Percentiles rank a stretch among this genome's conserved stretches.
These are phyloP conservation scores for Salicornia ramosissima DNA, from an alignment of 148 eudicot species.

Conservation along the genomic window DNA sequence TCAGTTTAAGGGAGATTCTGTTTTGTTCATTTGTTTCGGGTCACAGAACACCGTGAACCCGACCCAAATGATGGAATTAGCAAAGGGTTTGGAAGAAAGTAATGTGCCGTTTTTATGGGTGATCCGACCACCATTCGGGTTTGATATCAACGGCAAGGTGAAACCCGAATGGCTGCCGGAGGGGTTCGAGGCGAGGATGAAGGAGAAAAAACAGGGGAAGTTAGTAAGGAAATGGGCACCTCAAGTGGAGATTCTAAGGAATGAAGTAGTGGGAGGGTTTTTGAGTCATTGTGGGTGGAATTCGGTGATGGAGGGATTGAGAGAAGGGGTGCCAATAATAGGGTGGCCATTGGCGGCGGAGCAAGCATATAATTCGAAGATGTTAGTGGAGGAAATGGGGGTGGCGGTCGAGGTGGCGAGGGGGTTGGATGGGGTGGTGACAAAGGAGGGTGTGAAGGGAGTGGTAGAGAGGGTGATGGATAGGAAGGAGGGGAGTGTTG, in stretches of 20 bases:
- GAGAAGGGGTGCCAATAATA: constrained; percentile 11
- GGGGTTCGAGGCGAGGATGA: constrained; percentile 50
- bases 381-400: constrained; percentile 6
- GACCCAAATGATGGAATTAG: constrained; percentile 76
- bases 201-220: constrained; percentile 29
- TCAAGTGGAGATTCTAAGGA: constrained; percentile 59
- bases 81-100: constrained; percentile 60
- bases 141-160: constrained; percentile 30
- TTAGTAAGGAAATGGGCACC: constrained; percentile 68
- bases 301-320: neutral
- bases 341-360: constrained; percentile 29
- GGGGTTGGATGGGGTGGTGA: constrained; percentile 22
- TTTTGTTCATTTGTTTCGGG: constrained; percentile 76
- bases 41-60: constrained; percentile 64
- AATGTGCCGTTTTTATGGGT: constrained; percentile 70
- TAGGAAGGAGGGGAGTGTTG: constrained; percentile 40
- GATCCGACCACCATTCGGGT: constrained; percentile 63
- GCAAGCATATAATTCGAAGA: constrained; percentile 38
- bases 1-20: constrained; percentile 32
- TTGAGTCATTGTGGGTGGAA: constrained; percentile 31
- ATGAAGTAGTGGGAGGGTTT: constrained; percentile 41
- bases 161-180: constrained; percentile 60
- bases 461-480: constrained; percentile 37
- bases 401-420: constrained; percentile 30
- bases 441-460: constrained; percentile 25